phyloP scores from a whole-genome alignment of 768 basidiomycete species.

The Suillus occidentalis region DNA sequence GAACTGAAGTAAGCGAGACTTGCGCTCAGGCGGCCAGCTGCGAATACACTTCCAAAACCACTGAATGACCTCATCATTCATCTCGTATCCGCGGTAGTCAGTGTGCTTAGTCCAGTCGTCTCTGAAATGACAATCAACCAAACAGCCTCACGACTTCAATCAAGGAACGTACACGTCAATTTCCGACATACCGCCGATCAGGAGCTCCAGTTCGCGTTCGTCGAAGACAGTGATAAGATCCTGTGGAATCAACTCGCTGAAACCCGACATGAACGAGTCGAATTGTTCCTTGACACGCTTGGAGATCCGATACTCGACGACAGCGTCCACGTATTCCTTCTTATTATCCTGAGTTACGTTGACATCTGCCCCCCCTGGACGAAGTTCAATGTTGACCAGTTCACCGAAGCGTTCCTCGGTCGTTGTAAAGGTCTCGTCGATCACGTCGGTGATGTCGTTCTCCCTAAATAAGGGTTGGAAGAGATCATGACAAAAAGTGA shows the following conservation, averaged over 20 bases:
- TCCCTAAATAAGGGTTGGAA: constrained; percentile 53
- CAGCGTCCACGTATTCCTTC: constrained; percentile 93
- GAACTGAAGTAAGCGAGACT: constrained; percentile 94
- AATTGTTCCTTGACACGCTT: constrained; percentile 98
- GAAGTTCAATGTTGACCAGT: constrained; percentile 95
- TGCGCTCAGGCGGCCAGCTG: constrained; percentile 97
- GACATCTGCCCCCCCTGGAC: constrained; percentile 81
- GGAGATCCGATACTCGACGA: constrained; percentile 97
- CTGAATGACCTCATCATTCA: constrained; percentile 94
- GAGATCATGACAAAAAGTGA: constrained; percentile 2
- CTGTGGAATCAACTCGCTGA: constrained; percentile 98
- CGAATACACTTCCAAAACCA: constrained; percentile 99
- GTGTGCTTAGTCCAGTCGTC: constrained; percentile 99
- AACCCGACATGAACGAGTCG: constrained; percentile 99
- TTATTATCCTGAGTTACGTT: constrained; percentile 97
- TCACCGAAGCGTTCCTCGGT: constrained; percentile 98
- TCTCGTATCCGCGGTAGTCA: constrained; percentile 95
- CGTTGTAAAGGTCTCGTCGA: constrained; percentile 97
- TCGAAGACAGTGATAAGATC: constrained; percentile 98
- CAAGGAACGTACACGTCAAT: constrained; percentile 83
- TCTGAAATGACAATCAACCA: constrained; percentile 35
- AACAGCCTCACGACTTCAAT: not conserved
- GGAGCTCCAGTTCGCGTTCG: constrained; percentile 93
- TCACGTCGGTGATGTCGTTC: constrained; percentile 97
- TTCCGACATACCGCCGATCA: constrained; percentile 99